These are phyloP conservation scores for Cucurbita ficifolia DNA, from an alignment of 306 rosid genomes.

Conservation along the genomic window DNA sequence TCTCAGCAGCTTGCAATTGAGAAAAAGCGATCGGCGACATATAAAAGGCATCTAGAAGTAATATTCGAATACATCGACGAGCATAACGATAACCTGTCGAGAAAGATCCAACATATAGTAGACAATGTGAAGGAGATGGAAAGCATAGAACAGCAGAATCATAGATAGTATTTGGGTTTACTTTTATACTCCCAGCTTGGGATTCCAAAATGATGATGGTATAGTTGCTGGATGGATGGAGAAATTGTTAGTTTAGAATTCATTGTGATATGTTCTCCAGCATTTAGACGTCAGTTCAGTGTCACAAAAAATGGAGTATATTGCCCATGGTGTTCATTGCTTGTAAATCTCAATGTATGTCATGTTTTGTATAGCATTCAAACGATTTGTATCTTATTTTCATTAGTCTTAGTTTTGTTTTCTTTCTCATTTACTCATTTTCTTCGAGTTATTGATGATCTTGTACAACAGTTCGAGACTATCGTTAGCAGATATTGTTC, in stretches of 20 bases:
- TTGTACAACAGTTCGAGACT: too few species aligned
- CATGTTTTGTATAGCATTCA: slow-evolving; percentile 8
- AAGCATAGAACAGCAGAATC: slow-evolving; percentile 37
- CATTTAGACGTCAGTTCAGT: background rate
- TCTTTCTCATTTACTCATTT: background rate
- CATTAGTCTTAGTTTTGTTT: background rate
- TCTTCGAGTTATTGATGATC: background rate
- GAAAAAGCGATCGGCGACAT: slow-evolving; percentile 71
- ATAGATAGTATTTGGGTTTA: slow-evolving; percentile 27
- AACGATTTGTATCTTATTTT: slow-evolving; percentile 1
- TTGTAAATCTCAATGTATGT: background rate
- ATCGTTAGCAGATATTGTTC: too few species aligned
- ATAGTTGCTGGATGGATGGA: background rate
- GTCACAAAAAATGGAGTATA: background rate
- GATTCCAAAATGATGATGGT: background rate
- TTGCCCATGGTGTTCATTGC: background rate
- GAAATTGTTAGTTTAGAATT: background rate
- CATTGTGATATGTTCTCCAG: background rate
- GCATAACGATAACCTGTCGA: slow-evolving; percentile 70
- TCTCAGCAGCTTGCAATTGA: slow-evolving; percentile 75
- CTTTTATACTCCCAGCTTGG: background rate
- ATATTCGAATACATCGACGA: slow-evolving; percentile 81
- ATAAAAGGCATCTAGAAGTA: slow-evolving; percentile 87
- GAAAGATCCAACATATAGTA: slow-evolving; percentile 77
- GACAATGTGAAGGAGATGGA: slow-evolving; percentile 77